Evolutionary conservation across 345 rosid genomes (phyloP), one percentile per base, ranked within the genome.

Genomic region (Dipteronia sinensis): DNA sequence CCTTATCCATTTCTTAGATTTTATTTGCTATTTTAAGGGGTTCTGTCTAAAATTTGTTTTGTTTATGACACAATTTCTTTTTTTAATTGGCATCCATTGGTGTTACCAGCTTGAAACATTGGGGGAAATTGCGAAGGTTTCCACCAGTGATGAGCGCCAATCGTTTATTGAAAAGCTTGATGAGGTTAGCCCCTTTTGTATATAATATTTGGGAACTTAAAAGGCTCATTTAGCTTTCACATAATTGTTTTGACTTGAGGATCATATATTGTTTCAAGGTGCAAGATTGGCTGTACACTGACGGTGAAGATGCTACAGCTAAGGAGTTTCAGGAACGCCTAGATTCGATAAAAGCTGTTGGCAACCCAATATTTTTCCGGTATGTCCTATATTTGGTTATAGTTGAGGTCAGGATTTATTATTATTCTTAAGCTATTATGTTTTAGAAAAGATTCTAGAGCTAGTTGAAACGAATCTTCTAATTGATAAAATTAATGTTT

Each of bases 211-310:
- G 17, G 23, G 34, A 61, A 46, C 47, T 69, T 61, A 20, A 38
- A 73, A 65, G 31, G 34, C 13, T 49, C 22, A 40, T 40, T 15
- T 65, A 23, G 31, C 58, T 68, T 10, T 22, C 4, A 25, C 58
- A 22, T 61, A 20, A 72, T 19, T 29, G 1, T 70, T 79, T 67
- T 64, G 75, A 69, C 40, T 19, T 42, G 13, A 74, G 55, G 19
- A 23, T 80, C 20, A n/a, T 77, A 42, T 76, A 34, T 70, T 78
- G 16, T 72, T 83, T 77, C 85, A 7, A 94, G 99, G 98, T 86
- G 78, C 98, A 97, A 88, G 98, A 97, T 19, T 97, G 99, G 99
- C 89, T 97, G 51, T 97, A 97, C 76, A 93, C 89, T 77, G 99
- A 97, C 25, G 99, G 98, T 19, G 99, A 91, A 73, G 98, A 97